Base-by-base conservation (phyloP, 2,329 filamentous ascomycete genomes). In the Nothophoma quercina region DNA sequence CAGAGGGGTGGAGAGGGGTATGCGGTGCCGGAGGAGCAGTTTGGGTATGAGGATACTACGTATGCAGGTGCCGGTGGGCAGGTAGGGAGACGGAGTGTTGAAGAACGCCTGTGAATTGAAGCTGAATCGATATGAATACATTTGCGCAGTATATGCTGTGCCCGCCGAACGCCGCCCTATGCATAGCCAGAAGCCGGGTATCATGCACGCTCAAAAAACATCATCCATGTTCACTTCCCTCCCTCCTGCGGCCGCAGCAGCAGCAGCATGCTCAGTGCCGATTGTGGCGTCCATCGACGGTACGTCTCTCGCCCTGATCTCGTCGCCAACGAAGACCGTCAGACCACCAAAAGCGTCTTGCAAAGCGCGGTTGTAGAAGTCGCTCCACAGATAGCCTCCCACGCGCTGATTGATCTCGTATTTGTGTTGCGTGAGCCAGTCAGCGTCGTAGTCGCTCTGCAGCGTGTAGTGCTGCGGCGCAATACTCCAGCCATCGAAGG, bases 291-390 rank as follows among this genome's bases (percentile, higher is more conserved):
- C 67, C 30, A 65, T 72, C 2, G 72, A 75, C 12, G 56, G 51
- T 25, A 69, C 75, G 39, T 77, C 74, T 21, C 66, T 71, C 39
- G 78, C 78, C 57, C 41, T 70, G 41, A 64, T 68, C 68, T 96
- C 93, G 36, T 97, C 91, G 28, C 85, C 88, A 33, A 99, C 80
- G 64, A 96, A 96, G 33, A 96, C 90, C 0, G 90, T 91, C 55
- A 99, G 74, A 0, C 96, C 95, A 0, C 90, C 86, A 75, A 97
- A 98, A 0, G 93, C 92, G 70, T 97, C 93, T 55, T 91, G 89
- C 70, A 99, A 78, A 19, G 90, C 88, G 19, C 93, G 82, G 7
- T 86, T 81, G 65, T 91, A 90, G 69, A 95, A 98, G 70, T 96
- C 92, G 26, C 84, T 80, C 34, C 93, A 79, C 65, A 88, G 87